These are phyloP conservation scores for Fabrea salina DNA, from an alignment of 169 alveolate genomes.

Conservation along the genomic window DNA sequence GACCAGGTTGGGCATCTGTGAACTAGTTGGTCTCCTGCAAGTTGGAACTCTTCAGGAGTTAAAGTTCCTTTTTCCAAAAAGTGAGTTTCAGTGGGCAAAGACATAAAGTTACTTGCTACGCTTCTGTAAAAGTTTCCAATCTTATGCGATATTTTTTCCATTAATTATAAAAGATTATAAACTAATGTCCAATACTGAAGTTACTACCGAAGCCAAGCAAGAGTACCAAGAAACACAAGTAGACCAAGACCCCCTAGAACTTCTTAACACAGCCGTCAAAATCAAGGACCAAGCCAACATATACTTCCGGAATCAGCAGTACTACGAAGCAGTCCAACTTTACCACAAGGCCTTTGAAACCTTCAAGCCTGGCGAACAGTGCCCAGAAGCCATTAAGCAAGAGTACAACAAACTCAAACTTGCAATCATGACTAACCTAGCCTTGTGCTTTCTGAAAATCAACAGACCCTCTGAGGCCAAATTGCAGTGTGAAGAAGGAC, in stretches of 20 bases:
- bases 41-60: slow-evolving; percentile 86
- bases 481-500: slow-evolving; percentile 20
- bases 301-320: slow-evolving; percentile 38
- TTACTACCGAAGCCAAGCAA: too few species aligned
- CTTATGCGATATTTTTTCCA: slow-evolving; percentile 15
- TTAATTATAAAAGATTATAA: too few species aligned
- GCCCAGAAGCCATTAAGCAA: not conserved
- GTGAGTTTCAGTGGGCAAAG: slow-evolving; percentile 70
- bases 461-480: not conserved
- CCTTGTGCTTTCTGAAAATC: not conserved
- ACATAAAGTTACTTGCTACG: slow-evolving; percentile 33
- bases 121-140: slow-evolving; percentile 28
- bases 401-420: slow-evolving; percentile 18
- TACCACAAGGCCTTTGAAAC: slow-evolving; percentile 41
- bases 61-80: slow-evolving; percentile 80
- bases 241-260: too few species aligned
- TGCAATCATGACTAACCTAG: not conserved
- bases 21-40: slow-evolving; percentile 83
- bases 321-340: slow-evolving; percentile 29
- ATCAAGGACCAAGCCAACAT: slow-evolving; percentile 47
- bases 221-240: too few species aligned
- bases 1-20: slow-evolving; percentile 87
- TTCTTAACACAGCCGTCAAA: too few species aligned
- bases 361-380: not conserved
- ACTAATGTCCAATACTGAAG: too few species aligned